Evolutionary conservation across 1,284 basidiomycete species (phyloP).

Genomic region (Pisolithus thermaeus): DNA sequence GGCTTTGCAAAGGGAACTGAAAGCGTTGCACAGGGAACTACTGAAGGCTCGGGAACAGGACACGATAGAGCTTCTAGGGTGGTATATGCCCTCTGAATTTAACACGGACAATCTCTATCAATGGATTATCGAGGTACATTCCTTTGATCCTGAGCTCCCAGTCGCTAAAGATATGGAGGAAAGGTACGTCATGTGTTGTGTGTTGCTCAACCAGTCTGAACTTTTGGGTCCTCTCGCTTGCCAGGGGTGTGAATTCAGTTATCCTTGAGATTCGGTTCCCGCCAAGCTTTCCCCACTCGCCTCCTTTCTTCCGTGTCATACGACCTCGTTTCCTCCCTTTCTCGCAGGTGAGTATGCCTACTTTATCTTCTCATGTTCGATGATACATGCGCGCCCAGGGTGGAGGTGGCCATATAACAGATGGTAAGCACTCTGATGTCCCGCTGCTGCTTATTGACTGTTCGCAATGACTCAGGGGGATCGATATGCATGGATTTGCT

Average conservation of each 20-base stretch:
- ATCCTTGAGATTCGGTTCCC: constrained; percentile 63
- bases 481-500: constrained; percentile 67
- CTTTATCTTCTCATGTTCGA: neutral
- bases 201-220: neutral
- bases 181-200: constrained; percentile 32
- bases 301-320: constrained; percentile 60
- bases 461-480: constrained; percentile 36
- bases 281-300: constrained; percentile 48
- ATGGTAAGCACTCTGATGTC: constrained; percentile 33
- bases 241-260: constrained; percentile 48
- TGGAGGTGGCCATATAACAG: constrained; percentile 59
- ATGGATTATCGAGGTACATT: constrained; percentile 65
- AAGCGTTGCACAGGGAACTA: constrained; percentile 52
- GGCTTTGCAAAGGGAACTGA: constrained; percentile 42
- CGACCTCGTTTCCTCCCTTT: constrained; percentile 58
- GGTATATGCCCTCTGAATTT: constrained; percentile 55
- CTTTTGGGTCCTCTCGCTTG: neutral
- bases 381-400: constrained; percentile 31
- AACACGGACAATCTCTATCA: constrained; percentile 61
- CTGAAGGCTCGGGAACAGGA: constrained; percentile 38
- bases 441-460: neutral
- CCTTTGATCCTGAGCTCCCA: constrained; percentile 50
- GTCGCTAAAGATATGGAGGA: constrained; percentile 49
- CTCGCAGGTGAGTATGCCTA: constrained; percentile 30
- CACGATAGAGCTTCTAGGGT: constrained; percentile 56